These are phyloP conservation scores for Debaryomycetaceae sp. DNA, from an alignment of 1,139 yeast species.

Conservation along the genomic window DNA sequence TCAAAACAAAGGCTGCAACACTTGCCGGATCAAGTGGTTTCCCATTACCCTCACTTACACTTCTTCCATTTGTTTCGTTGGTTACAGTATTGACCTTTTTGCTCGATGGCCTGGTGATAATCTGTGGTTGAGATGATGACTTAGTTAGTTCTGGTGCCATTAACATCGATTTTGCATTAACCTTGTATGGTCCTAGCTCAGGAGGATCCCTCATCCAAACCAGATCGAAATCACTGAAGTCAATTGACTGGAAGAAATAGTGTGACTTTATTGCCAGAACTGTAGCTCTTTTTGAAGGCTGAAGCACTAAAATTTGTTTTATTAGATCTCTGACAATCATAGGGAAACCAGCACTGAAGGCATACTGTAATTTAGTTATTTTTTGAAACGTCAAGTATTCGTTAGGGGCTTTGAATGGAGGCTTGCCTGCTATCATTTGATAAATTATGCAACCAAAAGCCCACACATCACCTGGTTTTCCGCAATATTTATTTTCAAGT, in stretches of 20 bases:
- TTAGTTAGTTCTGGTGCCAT: constrained; percentile 45
- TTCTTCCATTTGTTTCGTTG: constrained; percentile 1
- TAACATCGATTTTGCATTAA: constrained; percentile 57
- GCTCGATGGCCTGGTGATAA: constrained; percentile 6
- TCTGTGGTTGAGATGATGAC: constrained; percentile 17
- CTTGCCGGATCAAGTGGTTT: constrained; percentile 35
- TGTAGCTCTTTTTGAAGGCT: constrained; percentile 41
- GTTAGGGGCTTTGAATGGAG: constrained; percentile 77
- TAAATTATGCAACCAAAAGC: constrained; percentile 77
- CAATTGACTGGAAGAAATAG: constrained; percentile 63
- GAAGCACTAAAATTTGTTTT: constrained; percentile 43
- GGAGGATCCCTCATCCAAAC: constrained; percentile 79
- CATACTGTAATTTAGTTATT: constrained; percentile 54
- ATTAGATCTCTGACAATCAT: constrained; percentile 45
- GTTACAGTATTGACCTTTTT: constrained; percentile 7
- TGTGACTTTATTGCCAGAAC: constrained; percentile 47
- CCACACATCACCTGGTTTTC: constrained; percentile 77
- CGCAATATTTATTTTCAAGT: constrained; percentile 64
- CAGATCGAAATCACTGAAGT: constrained; percentile 60
- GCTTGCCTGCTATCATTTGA: constrained; percentile 73
- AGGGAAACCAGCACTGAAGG: constrained; percentile 56
- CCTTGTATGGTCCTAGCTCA: constrained; percentile 62
- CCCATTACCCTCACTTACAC: constrained; percentile 8
- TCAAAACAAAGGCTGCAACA: constrained; percentile 46
- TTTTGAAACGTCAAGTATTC: constrained; percentile 66